Conservation (phyloP, 2,329 filamentous ascomycete species). For the Hymenoscyphus salicellus region DNA sequence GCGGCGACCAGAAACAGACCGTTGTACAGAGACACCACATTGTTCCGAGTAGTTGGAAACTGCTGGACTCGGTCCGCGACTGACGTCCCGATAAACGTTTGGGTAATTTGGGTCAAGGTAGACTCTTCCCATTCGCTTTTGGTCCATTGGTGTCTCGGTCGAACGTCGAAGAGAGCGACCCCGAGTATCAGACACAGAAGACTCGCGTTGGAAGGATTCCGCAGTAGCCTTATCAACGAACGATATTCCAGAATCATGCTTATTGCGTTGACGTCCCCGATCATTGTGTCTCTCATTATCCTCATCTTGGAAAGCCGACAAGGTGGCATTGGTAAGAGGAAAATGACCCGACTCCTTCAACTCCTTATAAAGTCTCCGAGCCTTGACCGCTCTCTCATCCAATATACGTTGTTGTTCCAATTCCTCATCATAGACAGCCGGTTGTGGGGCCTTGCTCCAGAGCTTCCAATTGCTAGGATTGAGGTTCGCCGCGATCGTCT, state of each 20-base stretch:
- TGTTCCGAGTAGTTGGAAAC: not conserved
- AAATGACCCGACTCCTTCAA: conserved; percentile 51
- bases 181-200: not conserved
- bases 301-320: not conserved
- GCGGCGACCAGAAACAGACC: not conserved
- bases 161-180: conserved; percentile 6
- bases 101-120: conserved; percentile 24
- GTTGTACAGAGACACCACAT: not conserved
- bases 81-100: not conserved
- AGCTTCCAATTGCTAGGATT: conserved; percentile 51
- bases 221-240: conserved; percentile 16
- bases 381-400: conserved; percentile 43
- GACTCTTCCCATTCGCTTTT: conserved; percentile 29
- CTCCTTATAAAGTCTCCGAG: conserved; percentile 51
- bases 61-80: conserved; percentile 4
- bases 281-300: not conserved
- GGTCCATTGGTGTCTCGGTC: conserved; percentile 19
- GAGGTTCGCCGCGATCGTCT: conserved; percentile 51
- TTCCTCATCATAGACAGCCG: conserved; percentile 40
- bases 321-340: conserved; percentile 21
- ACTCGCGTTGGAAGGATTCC: not conserved
- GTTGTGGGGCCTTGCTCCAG: conserved; percentile 26
- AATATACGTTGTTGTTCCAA: conserved; percentile 43
- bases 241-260: conserved; percentile 33
- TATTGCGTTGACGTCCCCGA: conserved; percentile 9